These are phyloP conservation scores for Cladosporium sp. DNA, from an alignment of 2,329 filamentous ascomycete genomes.

Conservation along the genomic window DNA sequence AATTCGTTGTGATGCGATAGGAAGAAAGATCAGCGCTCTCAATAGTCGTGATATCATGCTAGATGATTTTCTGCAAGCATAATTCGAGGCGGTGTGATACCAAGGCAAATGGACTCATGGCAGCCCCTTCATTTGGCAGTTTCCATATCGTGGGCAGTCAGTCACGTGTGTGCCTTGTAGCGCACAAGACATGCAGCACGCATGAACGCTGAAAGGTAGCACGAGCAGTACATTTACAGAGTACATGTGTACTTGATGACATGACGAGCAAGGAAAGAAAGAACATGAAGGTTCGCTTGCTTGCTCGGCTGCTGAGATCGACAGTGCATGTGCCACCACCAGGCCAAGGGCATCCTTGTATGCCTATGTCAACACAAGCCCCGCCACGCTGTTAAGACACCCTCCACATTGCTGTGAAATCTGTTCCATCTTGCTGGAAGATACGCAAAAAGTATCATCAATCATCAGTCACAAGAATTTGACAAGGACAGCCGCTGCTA, in stretches of 20 bases:
- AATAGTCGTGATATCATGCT: too few species aligned
- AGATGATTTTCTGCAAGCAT: not conserved
- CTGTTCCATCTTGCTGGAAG: not conserved
- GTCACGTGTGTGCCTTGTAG: not conserved
- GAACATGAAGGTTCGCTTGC: not conserved
- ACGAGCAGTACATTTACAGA: not conserved
- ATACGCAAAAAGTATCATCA: not conserved
- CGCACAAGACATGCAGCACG: not conserved
- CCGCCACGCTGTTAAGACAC: not conserved
- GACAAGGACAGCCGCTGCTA: not conserved
- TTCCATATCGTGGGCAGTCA: not conserved
- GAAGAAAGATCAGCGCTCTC: not conserved
- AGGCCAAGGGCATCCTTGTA: slow-evolving; percentile 2
- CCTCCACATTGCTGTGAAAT: not conserved
- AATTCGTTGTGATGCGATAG: not conserved
- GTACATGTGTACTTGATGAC: not conserved
- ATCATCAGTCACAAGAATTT: not conserved
- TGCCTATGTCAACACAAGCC: slow-evolving; percentile 1
- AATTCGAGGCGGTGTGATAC: not conserved
- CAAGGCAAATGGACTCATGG: not conserved
- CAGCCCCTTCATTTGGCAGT: not conserved
- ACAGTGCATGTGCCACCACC: slow-evolving; percentile 13
- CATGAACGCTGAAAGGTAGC: not conserved
- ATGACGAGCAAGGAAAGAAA: not conserved
- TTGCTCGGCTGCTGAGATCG: slow-evolving; percentile 6